Evolutionary conservation across 2,329 filamentous ascomycete species (phyloP).

Genomic region (Cladophialophora carrionii): DNA sequence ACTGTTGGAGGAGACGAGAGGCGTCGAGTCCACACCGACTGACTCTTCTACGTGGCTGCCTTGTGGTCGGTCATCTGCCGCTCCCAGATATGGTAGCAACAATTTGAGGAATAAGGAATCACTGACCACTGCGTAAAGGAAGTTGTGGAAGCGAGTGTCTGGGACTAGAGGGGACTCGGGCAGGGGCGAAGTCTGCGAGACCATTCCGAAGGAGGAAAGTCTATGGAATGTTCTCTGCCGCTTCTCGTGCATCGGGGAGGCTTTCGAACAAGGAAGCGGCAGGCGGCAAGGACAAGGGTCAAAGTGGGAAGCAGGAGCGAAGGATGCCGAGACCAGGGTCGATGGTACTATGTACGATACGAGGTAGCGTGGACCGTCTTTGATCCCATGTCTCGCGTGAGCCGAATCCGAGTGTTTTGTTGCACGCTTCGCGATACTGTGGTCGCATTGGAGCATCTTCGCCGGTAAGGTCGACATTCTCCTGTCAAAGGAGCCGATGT

Average conservation of each 20-base stretch:
- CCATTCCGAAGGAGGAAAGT: slow-evolving; percentile 14
- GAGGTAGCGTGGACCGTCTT: not conserved
- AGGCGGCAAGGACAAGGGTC: slow-evolving; percentile 13
- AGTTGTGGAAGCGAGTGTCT: not conserved
- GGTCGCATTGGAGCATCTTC: not conserved
- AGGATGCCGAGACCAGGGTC: not conserved
- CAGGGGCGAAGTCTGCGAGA: not conserved
- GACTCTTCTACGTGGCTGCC: not conserved
- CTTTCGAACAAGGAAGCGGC: not conserved
- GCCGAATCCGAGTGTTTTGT: not conserved
- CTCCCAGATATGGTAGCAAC: not conserved
- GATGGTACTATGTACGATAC: not conserved
- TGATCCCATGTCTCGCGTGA: not conserved
- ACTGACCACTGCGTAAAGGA: not conserved
- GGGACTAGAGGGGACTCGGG: not conserved
- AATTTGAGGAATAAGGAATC: slow-evolving; percentile 5
- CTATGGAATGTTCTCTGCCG: slow-evolving; percentile 15
- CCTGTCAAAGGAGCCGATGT: not conserved
- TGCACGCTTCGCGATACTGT: not conserved
- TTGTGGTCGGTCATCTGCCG: not conserved
- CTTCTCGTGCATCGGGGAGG: slow-evolving; percentile 8
- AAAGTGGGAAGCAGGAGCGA: not conserved
- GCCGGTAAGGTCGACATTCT: not conserved
- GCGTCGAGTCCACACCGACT: not conserved
- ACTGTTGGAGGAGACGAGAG: not conserved